Conservation (phyloP, 352 stramenopile genomes). For the Thalassiosira sp. region DNA sequence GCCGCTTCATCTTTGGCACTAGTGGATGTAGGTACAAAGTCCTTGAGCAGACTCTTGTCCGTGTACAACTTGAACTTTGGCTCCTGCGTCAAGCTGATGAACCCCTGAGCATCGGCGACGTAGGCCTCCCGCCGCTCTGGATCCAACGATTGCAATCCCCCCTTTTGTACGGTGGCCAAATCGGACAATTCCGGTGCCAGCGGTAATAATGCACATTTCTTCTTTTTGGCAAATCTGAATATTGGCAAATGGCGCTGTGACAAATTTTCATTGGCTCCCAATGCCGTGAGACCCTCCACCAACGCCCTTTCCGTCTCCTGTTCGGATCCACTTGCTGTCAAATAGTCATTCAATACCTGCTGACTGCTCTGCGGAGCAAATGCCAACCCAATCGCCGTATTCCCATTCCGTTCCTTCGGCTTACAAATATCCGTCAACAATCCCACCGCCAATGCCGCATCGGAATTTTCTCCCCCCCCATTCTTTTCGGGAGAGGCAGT, state of each 20-base stretch:
- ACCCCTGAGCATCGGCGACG: slow-evolving; percentile 72
- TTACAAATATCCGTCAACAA: slow-evolving; percentile 58
- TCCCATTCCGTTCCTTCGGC: slow-evolving; percentile 21
- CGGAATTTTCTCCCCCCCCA: slow-evolving; percentile 27
- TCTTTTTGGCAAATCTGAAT: slow-evolving; percentile 54
- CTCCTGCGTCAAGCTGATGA: slow-evolving; percentile 71
- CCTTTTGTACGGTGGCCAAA: slow-evolving; percentile 46
- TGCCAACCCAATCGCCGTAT: slow-evolving; percentile 65
- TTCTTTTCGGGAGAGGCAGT: slow-evolving; percentile 44
- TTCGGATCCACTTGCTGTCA: slow-evolving; percentile 2
- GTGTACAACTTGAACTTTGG: slow-evolving; percentile 75
- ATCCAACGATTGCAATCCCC: slow-evolving; percentile 69
- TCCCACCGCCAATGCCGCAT: slow-evolving; percentile 56
- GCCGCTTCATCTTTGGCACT: slow-evolving; percentile 15
- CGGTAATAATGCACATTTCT: slow-evolving; percentile 59
- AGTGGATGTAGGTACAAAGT: slow-evolving; percentile 45
- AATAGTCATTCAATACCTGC: slow-evolving; percentile 60
- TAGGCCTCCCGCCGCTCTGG: slow-evolving; percentile 54
- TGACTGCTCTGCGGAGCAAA: slow-evolving; percentile 59
- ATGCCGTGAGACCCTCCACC: slow-evolving; percentile 29
- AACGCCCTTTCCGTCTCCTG: slow-evolving; percentile 35
- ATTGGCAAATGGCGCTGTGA: slow-evolving; percentile 61
- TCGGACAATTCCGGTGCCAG: slow-evolving; percentile 63
- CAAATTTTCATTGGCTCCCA: slow-evolving; percentile 30
- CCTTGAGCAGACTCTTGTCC: slow-evolving; percentile 75